phyloP scores from a whole-genome alignment of 2,329 filamentous ascomycete species.

The Ophiostoma fasciatum region DNA sequence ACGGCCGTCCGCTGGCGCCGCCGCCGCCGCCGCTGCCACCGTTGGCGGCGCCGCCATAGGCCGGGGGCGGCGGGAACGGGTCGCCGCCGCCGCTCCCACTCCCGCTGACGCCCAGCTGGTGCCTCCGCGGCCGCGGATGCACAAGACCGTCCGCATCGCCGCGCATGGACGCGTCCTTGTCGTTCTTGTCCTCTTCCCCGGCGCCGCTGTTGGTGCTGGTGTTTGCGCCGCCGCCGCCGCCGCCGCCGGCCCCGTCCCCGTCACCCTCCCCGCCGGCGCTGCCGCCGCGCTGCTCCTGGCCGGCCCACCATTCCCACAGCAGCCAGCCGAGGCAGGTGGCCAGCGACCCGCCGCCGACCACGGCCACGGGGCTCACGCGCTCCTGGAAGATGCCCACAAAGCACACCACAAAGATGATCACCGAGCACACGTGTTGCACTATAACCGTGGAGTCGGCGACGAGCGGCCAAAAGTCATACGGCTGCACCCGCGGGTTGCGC shows the following conservation, averaged over 20 bases:
- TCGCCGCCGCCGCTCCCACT: too few species aligned
- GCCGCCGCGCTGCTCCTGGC: conserved; percentile 37
- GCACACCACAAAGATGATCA: conserved; percentile 86
- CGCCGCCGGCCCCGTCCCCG: not conserved
- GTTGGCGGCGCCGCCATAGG: conserved; percentile 1
- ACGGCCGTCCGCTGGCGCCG: conserved; percentile 13
- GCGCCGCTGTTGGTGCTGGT: not conserved
- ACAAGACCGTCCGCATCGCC: too few species aligned
- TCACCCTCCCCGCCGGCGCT: not conserved
- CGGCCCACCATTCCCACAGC: conserved; percentile 83
- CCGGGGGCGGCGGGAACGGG: too few species aligned
- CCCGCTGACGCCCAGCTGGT: too few species aligned
- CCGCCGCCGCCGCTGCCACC: not conserved
- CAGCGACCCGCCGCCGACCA: conserved; percentile 72
- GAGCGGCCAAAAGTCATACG: conserved; percentile 96
- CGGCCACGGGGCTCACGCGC: conserved; percentile 74
- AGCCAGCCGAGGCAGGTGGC: conserved; percentile 79
- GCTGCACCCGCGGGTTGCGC: conserved; percentile 80
- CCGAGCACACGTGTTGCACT: conserved; percentile 89
- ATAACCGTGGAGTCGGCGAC: conserved; percentile 93
- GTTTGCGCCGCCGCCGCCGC: conserved; percentile 12
- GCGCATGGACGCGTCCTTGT: too few species aligned
- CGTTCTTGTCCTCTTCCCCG: too few species aligned
- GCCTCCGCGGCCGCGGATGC: too few species aligned
- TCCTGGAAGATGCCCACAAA: conserved; percentile 84